phyloP scores from a whole-genome alignment of 768 basidiomycete species.

The Strobilomyces echinocephalus region DNA sequence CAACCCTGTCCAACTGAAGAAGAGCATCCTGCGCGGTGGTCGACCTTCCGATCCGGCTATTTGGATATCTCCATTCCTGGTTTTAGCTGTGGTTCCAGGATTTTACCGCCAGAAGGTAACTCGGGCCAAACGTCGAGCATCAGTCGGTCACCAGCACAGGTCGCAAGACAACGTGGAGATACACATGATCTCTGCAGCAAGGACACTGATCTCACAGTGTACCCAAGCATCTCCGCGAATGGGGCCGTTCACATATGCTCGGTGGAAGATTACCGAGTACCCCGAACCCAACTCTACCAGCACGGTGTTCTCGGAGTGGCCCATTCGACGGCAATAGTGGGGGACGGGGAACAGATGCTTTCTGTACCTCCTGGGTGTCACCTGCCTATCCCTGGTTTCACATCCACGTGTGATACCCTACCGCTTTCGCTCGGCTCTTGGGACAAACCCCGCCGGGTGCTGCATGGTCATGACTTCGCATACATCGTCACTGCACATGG shows the following conservation, averaged over 20 bases:
- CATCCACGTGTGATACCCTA: not conserved
- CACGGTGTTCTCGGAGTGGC: not conserved
- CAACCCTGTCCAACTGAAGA: not conserved
- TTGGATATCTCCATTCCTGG: conserved; percentile 13
- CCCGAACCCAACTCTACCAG: not conserved
- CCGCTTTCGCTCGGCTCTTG: conserved; percentile 24
- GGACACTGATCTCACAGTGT: not conserved
- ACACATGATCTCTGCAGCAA: not conserved
- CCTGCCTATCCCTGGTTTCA: not conserved
- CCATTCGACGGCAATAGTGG: not conserved
- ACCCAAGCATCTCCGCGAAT: not conserved
- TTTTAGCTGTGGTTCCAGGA: not conserved
- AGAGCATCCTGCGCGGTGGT: conserved; percentile 15
- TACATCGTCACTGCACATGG: conserved; percentile 39
- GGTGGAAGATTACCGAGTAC: not conserved
- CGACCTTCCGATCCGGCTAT: conserved; percentile 25
- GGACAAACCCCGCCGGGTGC: conserved; percentile 40
- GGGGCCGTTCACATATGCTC: not conserved
- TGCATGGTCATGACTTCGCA: conserved; percentile 18
- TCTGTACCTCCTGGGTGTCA: not conserved
- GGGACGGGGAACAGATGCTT: not conserved
- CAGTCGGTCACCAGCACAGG: not conserved
- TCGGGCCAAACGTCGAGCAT: not conserved
- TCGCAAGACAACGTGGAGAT: not conserved
- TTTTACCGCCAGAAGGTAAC: not conserved